A percentile compares a stretch with the other conserved stretches of the same genome.
Conservation (phyloP, 768 basidiomycete species). For the Termitomyces sp. region DNA sequence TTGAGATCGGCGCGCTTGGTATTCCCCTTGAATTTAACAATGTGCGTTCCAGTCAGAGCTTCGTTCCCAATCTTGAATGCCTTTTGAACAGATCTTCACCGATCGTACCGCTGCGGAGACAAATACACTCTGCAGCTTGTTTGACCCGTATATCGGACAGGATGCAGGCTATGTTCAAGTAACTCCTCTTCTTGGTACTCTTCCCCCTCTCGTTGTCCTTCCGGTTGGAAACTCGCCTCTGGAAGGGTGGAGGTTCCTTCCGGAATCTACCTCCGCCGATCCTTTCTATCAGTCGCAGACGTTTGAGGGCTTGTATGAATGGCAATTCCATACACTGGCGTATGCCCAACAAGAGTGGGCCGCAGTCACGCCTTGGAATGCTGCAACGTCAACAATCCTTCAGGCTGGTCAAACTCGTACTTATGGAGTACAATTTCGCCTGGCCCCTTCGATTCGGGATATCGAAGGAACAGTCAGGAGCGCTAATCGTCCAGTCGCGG, state of each 20-base stretch:
- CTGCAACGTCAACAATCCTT: conserved; percentile 41
- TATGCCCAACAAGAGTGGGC: conserved; percentile 55
- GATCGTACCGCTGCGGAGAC: conserved; percentile 45
- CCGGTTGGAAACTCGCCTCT: conserved; percentile 44
- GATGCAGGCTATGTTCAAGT: conserved; percentile 49
- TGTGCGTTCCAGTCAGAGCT: conserved; percentile 22
- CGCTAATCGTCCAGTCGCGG: conserved; percentile 41
- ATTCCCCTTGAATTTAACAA: conserved; percentile 54
- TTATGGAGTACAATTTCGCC: conserved; percentile 47
- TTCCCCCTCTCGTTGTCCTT: conserved; percentile 45
- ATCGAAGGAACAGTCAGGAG: conserved; percentile 41
- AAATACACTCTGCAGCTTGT: conserved; percentile 47
- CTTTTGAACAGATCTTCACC: conserved; percentile 43
- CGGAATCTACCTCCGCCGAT: conserved; percentile 38
- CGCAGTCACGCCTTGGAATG: conserved; percentile 48
- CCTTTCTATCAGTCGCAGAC: conserved; percentile 56
- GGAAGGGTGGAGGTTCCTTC: conserved; percentile 56
- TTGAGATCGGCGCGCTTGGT: conserved; percentile 52
- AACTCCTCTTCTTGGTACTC: conserved; percentile 49
- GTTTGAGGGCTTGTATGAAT: conserved; percentile 55
- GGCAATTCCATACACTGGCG: conserved; percentile 54
- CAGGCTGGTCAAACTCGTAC: conserved; percentile 44
- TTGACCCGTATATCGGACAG: conserved; percentile 54
- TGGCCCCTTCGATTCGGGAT: conserved; percentile 44
- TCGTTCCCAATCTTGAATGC: not conserved